These are phyloP conservation scores for Dryas alaskensis DNA, from an alignment of 306 rosid species.

Conservation along the genomic window DNA sequence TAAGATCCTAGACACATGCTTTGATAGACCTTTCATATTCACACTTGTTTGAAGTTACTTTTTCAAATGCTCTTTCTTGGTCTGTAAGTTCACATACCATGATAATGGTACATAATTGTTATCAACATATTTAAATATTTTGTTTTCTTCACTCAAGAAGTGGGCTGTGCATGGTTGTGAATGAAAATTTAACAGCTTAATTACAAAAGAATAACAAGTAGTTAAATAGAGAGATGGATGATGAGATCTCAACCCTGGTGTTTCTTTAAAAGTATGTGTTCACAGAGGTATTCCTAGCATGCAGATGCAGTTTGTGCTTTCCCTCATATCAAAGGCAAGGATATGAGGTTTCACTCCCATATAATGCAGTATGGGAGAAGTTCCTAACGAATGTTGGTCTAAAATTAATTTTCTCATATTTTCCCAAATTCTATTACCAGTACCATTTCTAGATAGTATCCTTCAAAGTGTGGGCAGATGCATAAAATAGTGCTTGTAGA, in stretches of 20 bases:
- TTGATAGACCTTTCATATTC: not conserved
- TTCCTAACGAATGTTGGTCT: not conserved
- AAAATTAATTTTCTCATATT: not conserved
- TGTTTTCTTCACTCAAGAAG: not conserved
- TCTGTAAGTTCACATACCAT: not conserved
- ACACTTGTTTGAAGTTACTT: not conserved
- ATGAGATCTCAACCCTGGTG: not conserved
- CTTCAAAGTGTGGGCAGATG: not conserved
- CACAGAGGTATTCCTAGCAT: slow-evolving; percentile 1
- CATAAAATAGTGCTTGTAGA: no score
- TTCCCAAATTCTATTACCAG: not conserved
- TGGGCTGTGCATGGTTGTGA: not conserved
- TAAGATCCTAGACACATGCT: no score
- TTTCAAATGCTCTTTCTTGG: not conserved
- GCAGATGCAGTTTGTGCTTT: not conserved
- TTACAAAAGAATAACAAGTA: not conserved
- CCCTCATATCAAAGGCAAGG: slow-evolving; percentile 5
- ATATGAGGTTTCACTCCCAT: not conserved
- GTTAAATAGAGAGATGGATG: not conserved
- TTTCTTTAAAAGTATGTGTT: not conserved
- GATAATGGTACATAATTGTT: not conserved
- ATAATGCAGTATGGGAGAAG: not conserved
- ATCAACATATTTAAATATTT: not conserved
- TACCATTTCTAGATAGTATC: not conserved
- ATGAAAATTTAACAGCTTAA: not conserved